Conservation (phyloP, 257 asterid species). For the Solanum corneliomulleri region DNA sequence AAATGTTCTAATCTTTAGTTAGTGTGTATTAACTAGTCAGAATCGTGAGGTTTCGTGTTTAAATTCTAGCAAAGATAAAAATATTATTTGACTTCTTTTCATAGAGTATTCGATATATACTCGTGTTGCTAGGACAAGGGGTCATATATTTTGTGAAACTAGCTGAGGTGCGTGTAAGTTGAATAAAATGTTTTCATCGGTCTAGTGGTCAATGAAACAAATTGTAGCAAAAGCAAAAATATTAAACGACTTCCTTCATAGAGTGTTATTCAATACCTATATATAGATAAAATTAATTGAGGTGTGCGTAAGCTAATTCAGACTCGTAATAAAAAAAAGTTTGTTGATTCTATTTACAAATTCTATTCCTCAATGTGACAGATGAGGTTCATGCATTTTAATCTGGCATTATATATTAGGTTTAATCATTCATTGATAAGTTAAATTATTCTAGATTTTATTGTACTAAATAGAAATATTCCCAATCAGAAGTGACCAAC, state of each 20-base stretch:
- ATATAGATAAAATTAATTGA: neutral
- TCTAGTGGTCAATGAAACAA: too few relatives aligned
- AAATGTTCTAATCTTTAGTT: too few relatives aligned
- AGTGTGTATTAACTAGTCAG: too few relatives aligned
- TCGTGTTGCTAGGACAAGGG: rapidly evolving
- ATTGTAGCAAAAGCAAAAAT: too few relatives aligned
- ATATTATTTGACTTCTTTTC: neutral
- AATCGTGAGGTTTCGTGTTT: neutral
- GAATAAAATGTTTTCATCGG: neutral
- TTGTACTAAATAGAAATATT: neutral
- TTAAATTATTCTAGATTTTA: neutral
- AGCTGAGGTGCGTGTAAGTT: neutral
- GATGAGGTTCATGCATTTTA: neutral
- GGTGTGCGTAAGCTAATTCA: rapidly evolving
- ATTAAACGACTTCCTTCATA: too few relatives aligned
- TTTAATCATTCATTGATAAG: neutral
- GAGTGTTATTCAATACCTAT: neutral
- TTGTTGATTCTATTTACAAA: neutral
- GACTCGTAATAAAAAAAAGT: neutral
- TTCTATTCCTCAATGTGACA: neutral
- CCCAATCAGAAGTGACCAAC: neutral
- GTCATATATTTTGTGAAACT: neutral
- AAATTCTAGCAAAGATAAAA: neutral
- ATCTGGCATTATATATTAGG: neutral
- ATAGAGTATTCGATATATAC: neutral